Evolutionary conservation across 345 rosid species (phyloP), one percentile per base, ranked within the genome.

Genomic region (Ceriops decandra): DNA sequence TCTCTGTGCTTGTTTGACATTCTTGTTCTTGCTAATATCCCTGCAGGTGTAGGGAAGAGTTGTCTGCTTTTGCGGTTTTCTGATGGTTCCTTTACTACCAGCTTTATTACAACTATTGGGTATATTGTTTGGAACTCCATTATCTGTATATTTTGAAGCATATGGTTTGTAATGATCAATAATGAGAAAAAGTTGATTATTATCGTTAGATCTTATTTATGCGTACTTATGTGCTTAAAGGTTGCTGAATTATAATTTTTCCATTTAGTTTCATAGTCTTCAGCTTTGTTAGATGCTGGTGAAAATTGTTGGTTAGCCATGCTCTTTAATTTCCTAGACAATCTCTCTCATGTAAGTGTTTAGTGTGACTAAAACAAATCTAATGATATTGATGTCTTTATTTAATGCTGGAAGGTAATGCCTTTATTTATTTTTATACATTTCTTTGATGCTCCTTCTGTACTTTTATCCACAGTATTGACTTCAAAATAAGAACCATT

Each of bases 31-130:
- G 62, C 66, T 22, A 53, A 47, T 61, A 58, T 28, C 38, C 47
- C 82, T 60, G 72, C 85, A 91, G 97, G 97, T 79, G 97, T 89
- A 72, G 97, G 97, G 7, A 91, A 91, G 77, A 91, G 93, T 85
- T 91, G 97, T 70, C 85, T 91, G 70, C 80, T 91, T 3, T 81
- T 91, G 78, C 92, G 97, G 68, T 91, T 91, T 78, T 89, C 97
- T 0, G 97, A 89, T 81, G 97, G 90, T 79, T 85, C 95, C 69
- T 91, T 91, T 71, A 87, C 95, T 17, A 91, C 95, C 8, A 91
- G 97, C 76, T 91, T 91, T 77, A 89, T 91, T 73, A 89, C 97
- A 16, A 91, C 97, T 63, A 91, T 89, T 59, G 95, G 97, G 97
- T 58, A 78, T 68, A n/a, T 71, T 59, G 35, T 69, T 62, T 58